Evolutionary conservation across 1,284 basidiomycete genomes (phyloP), one percentile per base, ranked within the genome.

Genomic region (Rhodotorula mucilaginosa): DNA sequence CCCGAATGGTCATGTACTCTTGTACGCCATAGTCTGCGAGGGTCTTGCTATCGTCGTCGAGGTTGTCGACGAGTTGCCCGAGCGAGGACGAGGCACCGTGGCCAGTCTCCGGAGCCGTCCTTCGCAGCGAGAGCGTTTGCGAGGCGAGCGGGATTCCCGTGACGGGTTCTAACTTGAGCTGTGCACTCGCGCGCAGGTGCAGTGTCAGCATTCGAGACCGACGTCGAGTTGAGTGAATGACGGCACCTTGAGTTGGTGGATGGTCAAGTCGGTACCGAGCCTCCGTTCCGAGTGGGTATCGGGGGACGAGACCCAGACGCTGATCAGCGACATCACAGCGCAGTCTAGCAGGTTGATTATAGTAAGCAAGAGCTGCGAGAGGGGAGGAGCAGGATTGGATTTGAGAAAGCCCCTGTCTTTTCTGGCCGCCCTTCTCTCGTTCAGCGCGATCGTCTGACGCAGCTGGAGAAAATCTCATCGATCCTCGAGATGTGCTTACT

Each of bases 221-320:
- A 61, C 18, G 16, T 48, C 7, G 13, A 23, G 47, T 23, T 51
- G 21, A 26, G 52, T 39, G 10, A 49, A 39, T 46, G 26, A 26
- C 31, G 29, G n/a, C 66, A 91, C 91, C 87, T 95, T 95, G 77
- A 96, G 87, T 77, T 90, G 86, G 47, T 84, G 84, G 68, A 96
- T 84, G 1, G 90, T 90, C 51, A 88, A 82, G 76, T 88, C 86
- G 16, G 88, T 86, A 76, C 93, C 90, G 77, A 92, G 87, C 1
- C 89, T 86, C 63, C 93, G 86, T 82, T 97, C 93, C 0, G 91
- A 92, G 74, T 87, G 88, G 1, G 92, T 95, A 77, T 94, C 91
- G 15, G 88, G 88, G 5, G 93, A 96, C n/a, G 86, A 80, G 19
- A 96, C 88, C 77, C 89, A 92, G 61, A 95, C 83, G 69, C 86